Conservation (phyloP, 192 early-diverging fungal genomes). For the Backusella parvicylindrica region DNA sequence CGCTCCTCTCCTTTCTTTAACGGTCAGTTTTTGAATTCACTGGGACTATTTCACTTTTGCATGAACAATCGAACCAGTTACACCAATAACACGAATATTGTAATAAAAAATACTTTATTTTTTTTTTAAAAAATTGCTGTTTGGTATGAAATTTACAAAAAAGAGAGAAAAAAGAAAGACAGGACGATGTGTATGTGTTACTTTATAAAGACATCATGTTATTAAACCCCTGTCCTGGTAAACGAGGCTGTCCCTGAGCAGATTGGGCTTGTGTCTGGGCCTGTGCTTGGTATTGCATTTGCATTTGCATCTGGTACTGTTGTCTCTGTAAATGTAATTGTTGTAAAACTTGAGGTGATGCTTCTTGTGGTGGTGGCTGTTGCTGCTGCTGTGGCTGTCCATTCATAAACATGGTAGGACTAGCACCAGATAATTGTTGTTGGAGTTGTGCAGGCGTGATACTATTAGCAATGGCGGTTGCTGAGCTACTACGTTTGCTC, state of each 20-base stretch:
- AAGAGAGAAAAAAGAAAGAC: neutral
- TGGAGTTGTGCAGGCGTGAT: slow-evolving; percentile 21
- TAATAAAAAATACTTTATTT: neutral
- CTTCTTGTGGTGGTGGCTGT: no score
- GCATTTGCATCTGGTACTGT: slow-evolving; percentile 9
- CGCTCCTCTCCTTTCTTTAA: neutral
- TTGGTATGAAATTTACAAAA: slow-evolving; percentile 3
- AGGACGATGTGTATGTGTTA: neutral
- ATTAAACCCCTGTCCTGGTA: slow-evolving; percentile 1
- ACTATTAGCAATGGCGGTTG: neutral
- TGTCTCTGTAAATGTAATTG: slow-evolving; percentile 1
- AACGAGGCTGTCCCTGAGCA: neutral
- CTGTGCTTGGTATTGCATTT: slow-evolving; percentile 9
- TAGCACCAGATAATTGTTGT: slow-evolving; percentile 9
- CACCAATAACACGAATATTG: no score
- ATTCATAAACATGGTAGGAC: slow-evolving; percentile 10
- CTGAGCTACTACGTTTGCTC: neutral
- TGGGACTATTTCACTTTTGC: neutral
- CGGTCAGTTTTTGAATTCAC: neutral
- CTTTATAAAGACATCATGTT: slow-evolving; percentile 8
- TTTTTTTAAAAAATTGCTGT: slow-evolving; percentile 2
- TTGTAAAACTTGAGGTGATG: neutral
- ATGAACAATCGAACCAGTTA: neutral
- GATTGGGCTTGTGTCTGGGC: neutral
- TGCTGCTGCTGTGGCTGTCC: neutral